Evolutionary conservation across 768 basidiomycete species (phyloP), one percentile per base, ranked within the genome.

Genomic region (Collybia sordida): DNA sequence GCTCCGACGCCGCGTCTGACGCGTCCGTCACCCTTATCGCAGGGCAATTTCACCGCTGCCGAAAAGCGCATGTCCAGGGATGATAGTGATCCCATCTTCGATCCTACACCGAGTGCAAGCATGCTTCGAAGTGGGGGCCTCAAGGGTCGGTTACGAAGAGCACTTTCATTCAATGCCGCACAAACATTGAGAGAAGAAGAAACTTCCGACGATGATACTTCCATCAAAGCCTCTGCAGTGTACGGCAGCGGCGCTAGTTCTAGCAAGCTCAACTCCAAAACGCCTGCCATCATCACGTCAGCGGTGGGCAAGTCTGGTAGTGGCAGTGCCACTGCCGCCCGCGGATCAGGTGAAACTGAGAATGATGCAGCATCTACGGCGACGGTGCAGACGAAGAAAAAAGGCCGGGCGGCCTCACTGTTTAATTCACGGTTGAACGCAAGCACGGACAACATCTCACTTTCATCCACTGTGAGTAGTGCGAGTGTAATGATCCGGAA

Each of bases 401-500:
- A 81, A 64, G 79, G 81, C 37, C 83, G 86, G 15, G 85, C 83
- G 0, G 82, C 85, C 37, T 78, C 83, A 18, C 64, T 98, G 56
- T 95, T 98, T 78, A 97, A 93, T 67, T 82, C 89, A 55, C 85
- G 88, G 56, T 70, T 90, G 59, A 96, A 97, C 64, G 82, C 85
- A 37, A 89, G 86, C 47, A 95, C 92, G 37, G 94, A 96, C 68
- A 97, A 96, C 67, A 96, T 98, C 56, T 97, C 94, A 22, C 80
- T 98, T 34, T 90, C 88, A 17, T 94, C 91, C 6, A 97, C 96
- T 39, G 95, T 97, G 59, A 91, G 88, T 55, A 92, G 89, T 44
- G 96, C 96, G 18, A 93, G 90, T 38, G 88, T 98, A 65, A 96
- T 98, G 82, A 95, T 97, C 60, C 82, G 95, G 57, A 98, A 97